Percentiles rank a stretch among this genome's conserved stretches.
These are phyloP conservation scores for Diaporthe sp. DNA, from an alignment of 2,329 filamentous ascomycete species.

Conservation along the genomic window DNA sequence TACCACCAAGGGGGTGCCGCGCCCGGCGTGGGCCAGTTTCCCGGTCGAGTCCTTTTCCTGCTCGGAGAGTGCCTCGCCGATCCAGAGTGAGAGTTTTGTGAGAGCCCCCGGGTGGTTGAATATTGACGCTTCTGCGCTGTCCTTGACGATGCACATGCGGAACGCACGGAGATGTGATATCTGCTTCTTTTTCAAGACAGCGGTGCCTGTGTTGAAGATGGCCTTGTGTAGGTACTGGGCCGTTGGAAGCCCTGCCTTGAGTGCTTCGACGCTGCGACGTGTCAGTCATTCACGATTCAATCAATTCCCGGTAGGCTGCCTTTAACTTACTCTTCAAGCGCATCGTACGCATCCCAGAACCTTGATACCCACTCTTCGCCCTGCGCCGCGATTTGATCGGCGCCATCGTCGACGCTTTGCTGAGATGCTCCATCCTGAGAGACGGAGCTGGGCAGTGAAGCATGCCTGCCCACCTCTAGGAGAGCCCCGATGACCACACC, in stretches of 20 bases:
- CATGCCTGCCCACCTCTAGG: conserved; percentile 84
- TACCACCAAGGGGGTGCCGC: conserved; percentile 88
- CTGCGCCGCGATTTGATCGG: conserved; percentile 64
- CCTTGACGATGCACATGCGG: conserved; percentile 95
- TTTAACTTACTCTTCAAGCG: conserved; percentile 72
- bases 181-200: conserved; percentile 91
- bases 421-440: conserved; percentile 49
- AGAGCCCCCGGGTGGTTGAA: conserved; percentile 94
- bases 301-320: conserved; percentile 57
- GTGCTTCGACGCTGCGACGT: conserved; percentile 75
- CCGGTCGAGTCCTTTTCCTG: conserved; percentile 85
- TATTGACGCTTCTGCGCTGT: conserved; percentile 89
- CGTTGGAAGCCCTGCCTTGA: conserved; percentile 81
- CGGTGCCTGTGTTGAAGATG: conserved; percentile 92
- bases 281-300: conserved; percentile 50
- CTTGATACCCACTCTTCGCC: conserved; percentile 74
- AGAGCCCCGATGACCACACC: conserved; percentile 93
- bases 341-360: conserved; percentile 81
- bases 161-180: conserved; percentile 94
- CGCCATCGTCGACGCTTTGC: conserved; percentile 59
- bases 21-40: conserved; percentile 74
- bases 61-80: conserved; percentile 91
- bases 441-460: conserved; percentile 50
- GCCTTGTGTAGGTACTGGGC: conserved; percentile 92
- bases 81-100: conserved; percentile 93